These are phyloP conservation scores for Penicillium canescens DNA, from an alignment of 495 filamentous ascomycete species.

Conservation along the genomic window DNA sequence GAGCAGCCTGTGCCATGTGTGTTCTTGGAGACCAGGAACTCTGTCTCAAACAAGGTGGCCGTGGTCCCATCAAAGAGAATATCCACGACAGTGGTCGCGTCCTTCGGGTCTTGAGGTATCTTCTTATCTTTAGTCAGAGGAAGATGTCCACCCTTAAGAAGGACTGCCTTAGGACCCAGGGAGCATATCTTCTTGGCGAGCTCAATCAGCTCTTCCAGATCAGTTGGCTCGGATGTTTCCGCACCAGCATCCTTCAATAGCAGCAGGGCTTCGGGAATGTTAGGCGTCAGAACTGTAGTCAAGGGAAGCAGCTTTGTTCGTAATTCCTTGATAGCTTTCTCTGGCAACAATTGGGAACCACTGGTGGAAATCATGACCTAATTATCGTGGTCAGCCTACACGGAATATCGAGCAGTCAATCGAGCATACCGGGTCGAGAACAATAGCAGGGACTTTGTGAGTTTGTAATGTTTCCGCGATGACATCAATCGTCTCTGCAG, in stretches of 20 bases:
- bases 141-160: slow-evolving; percentile 92
- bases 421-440: slow-evolving; percentile 77
- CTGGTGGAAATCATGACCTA: slow-evolving; percentile 94
- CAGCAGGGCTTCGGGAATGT: slow-evolving; percentile 82
- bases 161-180: slow-evolving; percentile 75
- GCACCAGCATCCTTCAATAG: slow-evolving; percentile 62
- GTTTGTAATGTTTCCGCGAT: slow-evolving; percentile 66
- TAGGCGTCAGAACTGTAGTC: slow-evolving; percentile 84
- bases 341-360: slow-evolving; percentile 72
- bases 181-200: slow-evolving; percentile 66
- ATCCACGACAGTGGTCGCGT: slow-evolving; percentile 69
- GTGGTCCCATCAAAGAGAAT: slow-evolving; percentile 64
- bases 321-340: slow-evolving; percentile 64
- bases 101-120: slow-evolving; percentile 52
- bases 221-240: slow-evolving; percentile 48
- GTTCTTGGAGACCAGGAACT: slow-evolving; percentile 69
- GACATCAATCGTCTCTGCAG: slow-evolving; percentile 70
- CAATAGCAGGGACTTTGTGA: slow-evolving; percentile 60
- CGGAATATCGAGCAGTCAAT: neutral
- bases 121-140: slow-evolving; percentile 64
- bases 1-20: slow-evolving; percentile 97
- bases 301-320: slow-evolving; percentile 69
- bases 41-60: slow-evolving; percentile 60
- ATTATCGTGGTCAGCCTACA: slow-evolving; percentile 8
- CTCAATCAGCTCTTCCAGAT: slow-evolving; percentile 59